Conservation (phyloP, 75 land plant genomes). For the Picea sitchensis region DNA sequence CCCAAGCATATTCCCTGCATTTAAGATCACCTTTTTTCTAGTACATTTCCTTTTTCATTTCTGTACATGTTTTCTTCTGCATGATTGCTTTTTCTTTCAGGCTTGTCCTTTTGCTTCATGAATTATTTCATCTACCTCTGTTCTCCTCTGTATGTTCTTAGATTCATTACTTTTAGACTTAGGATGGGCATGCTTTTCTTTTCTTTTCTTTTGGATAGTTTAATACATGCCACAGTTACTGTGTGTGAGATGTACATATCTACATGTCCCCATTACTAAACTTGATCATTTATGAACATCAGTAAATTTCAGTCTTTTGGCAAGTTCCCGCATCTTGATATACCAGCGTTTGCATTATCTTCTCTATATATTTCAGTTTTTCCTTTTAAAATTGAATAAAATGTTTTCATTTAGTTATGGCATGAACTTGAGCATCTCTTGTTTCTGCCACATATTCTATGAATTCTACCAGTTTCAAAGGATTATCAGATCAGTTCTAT, state of each 20-base stretch:
- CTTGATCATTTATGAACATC: neutral
- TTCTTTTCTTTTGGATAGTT: no score
- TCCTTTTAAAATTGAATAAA: neutral
- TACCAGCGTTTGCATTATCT: neutral
- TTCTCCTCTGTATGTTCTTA: neutral
- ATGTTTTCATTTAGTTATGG: neutral
- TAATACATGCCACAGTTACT: no score
- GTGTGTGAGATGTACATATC: neutral
- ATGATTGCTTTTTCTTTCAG: neutral
- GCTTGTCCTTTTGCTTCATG: neutral
- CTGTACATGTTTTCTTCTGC: neutral
- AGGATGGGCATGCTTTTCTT: neutral
- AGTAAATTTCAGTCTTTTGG: neutral
- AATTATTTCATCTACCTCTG: neutral
- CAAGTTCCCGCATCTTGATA: neutral
- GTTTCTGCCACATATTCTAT: neutral
- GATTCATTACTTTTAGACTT: neutral
- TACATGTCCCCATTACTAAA: neutral
- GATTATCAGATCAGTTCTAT: neutral
- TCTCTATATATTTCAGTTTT: neutral
- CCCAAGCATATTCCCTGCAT: neutral
- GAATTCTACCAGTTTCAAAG: neutral
- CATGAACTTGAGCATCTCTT: neutral
- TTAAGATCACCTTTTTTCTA: neutral
- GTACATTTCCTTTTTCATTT: neutral